Evolutionary conservation across 2,329 filamentous ascomycete species (phyloP).

Genomic region (Verticillium nubilum): DNA sequence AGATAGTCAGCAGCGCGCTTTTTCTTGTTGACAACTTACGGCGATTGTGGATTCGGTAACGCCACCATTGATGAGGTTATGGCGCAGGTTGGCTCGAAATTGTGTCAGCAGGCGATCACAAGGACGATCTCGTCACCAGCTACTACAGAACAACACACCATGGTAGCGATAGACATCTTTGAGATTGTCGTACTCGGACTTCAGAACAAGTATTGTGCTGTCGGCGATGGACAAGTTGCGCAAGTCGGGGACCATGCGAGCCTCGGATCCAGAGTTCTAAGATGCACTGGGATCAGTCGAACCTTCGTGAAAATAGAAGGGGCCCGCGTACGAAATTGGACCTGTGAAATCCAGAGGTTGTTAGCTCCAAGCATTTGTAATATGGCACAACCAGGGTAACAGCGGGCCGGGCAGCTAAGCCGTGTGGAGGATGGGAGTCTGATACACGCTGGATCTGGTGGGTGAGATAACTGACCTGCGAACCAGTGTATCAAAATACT

Average conservation of each 20-base stretch:
- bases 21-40: constrained; percentile 25
- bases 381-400: background rate
- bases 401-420: background rate
- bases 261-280: background rate
- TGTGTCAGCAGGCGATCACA: constrained; percentile 3
- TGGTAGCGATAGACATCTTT: constrained; percentile 48
- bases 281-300: background rate
- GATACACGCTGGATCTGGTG: background rate
- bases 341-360: constrained; percentile 11
- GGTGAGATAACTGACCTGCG: constrained; percentile 43
- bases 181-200: constrained; percentile 56
- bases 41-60: constrained; percentile 39
- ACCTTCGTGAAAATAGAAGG: no score
- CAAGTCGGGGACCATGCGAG: background rate
- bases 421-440: background rate
- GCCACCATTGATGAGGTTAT: constrained; percentile 44
- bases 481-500: constrained; percentile 56
- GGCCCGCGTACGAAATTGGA: constrained; percentile 20
- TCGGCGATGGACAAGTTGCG: background rate
- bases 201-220: constrained; percentile 47
- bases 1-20: background rate
- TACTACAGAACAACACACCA: constrained; percentile 31
- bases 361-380: background rate
- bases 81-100: constrained; percentile 33
- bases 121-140: background rate